phyloP scores from a whole-genome alignment of 2,329 filamentous ascomycete species.

The Beauveria scarabaeidicola region DNA sequence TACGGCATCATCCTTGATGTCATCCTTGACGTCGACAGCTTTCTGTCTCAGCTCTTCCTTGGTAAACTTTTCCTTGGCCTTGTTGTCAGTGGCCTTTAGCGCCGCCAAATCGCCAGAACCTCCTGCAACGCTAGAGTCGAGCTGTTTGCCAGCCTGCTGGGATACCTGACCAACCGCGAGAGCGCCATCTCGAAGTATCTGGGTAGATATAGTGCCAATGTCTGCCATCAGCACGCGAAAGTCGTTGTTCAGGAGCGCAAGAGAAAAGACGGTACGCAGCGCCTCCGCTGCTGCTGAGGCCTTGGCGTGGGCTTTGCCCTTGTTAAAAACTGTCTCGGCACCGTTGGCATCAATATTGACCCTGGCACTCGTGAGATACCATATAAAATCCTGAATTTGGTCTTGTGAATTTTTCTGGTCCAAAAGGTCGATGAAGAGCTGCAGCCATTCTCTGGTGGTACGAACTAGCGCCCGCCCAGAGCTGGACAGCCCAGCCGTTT shows the following conservation, averaged over 20 bases:
- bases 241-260: slow-evolving; percentile 84
- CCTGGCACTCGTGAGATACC: slow-evolving; percentile 70
- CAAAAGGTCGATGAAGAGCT: slow-evolving; percentile 73
- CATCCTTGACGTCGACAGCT: slow-evolving; percentile 44
- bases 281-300: slow-evolving; percentile 56
- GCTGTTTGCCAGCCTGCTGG: slow-evolving; percentile 60
- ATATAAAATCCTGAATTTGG: slow-evolving; percentile 86
- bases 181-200: slow-evolving; percentile 82
- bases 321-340: slow-evolving; percentile 21
- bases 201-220: slow-evolving; percentile 65
- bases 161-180: slow-evolving; percentile 70
- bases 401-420: slow-evolving; percentile 75
- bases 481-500: slow-evolving; percentile 60
- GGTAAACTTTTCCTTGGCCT: slow-evolving; percentile 33
- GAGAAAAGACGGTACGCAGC: slow-evolving; percentile 69
- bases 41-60: slow-evolving; percentile 56
- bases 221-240: slow-evolving; percentile 83
- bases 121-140: slow-evolving; percentile 47
- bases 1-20: slow-evolving; percentile 44
- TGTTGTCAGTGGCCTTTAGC: slow-evolving; percentile 10
- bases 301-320: slow-evolving; percentile 23
- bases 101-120: slow-evolving; percentile 16
- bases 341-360: slow-evolving; percentile 34
- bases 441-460: slow-evolving; percentile 64
- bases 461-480: slow-evolving; percentile 67